phyloP scores from a whole-genome alignment of 148 eudicot species.

The Chenopodium berlandieri region DNA sequence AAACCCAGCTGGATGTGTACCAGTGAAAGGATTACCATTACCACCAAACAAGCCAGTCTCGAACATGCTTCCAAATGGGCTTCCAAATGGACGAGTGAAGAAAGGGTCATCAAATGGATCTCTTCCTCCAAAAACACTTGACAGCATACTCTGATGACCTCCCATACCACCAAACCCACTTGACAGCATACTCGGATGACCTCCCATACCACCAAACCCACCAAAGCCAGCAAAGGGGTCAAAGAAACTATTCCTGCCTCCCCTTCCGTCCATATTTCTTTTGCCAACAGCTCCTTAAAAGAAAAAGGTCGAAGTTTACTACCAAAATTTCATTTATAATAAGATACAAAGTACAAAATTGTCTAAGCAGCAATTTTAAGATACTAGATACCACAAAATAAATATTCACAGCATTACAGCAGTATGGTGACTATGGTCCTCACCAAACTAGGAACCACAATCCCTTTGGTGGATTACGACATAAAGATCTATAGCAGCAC shows the following conservation, averaged over 20 bases:
- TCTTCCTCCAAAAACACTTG: slow-evolving; percentile 76
- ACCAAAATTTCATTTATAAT: background rate
- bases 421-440: background rate
- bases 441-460: background rate
- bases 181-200: slow-evolving; percentile 55
- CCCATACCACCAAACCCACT: slow-evolving; percentile 55
- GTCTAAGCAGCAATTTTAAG: background rate
- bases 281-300: slow-evolving; percentile 23
- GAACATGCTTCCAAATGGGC: slow-evolving; percentile 51
- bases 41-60: slow-evolving; percentile 52
- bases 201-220: slow-evolving; percentile 56
- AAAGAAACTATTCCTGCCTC: slow-evolving; percentile 52
- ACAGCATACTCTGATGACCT: slow-evolving; percentile 53
- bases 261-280: slow-evolving; percentile 59
- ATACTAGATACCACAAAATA: background rate
- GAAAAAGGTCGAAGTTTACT: background rate
- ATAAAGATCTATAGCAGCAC: background rate
- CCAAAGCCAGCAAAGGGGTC: slow-evolving; percentile 66
- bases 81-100: slow-evolving; percentile 50
- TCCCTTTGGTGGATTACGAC: background rate
- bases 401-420: background rate
- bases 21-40: slow-evolving; percentile 34
- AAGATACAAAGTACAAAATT: background rate
- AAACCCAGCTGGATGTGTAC: slow-evolving; percentile 42
- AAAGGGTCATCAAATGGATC: slow-evolving; percentile 95